Percentiles rank a stretch among this genome's conserved stretches.
phyloP scores from a whole-genome alignment of 495 filamentous ascomycete species.

The Daldinia loculata region DNA sequence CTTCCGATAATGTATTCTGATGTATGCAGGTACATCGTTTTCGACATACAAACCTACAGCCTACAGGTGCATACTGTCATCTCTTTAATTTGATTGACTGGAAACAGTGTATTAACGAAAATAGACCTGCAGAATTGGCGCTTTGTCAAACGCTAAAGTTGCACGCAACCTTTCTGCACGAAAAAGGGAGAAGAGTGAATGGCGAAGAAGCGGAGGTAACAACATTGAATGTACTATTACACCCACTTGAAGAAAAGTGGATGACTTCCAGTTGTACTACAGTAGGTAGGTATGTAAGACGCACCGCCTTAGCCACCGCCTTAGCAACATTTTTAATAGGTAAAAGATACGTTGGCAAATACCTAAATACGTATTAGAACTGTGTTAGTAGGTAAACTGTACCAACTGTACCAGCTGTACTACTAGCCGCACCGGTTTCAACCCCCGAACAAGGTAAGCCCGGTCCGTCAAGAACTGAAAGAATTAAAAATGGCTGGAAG shows the following conservation, averaged over 20 bases:
- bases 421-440: constrained; percentile 13
- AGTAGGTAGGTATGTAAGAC: no score
- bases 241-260: neutral
- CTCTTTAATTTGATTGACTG: constrained; percentile 24
- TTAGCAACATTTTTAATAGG: constrained; percentile 9
- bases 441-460: constrained; percentile 29
- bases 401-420: no score
- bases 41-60: neutral
- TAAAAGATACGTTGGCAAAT: constrained; percentile 11
- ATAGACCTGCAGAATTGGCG: constrained; percentile 26
- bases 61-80: constrained; percentile 4
- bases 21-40: constrained; percentile 36
- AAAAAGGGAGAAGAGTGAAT: constrained; percentile 32
- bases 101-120: constrained; percentile 31
- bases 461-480: constrained; percentile 17
- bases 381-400: no score
- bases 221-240: no score
- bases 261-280: constrained; percentile 4
- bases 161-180: constrained; percentile 32
- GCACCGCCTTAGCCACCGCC: constrained; percentile 14
- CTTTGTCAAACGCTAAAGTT: constrained; percentile 12
- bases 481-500: constrained; percentile 39
- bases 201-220: neutral
- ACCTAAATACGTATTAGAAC: neutral
- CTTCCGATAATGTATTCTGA: constrained; percentile 8